A percentile compares a stretch with the other conserved stretches of the same genome.
phyloP scores from a whole-genome alignment of 805 yeast species.

The Saccharomycopsis selenospora region DNA sequence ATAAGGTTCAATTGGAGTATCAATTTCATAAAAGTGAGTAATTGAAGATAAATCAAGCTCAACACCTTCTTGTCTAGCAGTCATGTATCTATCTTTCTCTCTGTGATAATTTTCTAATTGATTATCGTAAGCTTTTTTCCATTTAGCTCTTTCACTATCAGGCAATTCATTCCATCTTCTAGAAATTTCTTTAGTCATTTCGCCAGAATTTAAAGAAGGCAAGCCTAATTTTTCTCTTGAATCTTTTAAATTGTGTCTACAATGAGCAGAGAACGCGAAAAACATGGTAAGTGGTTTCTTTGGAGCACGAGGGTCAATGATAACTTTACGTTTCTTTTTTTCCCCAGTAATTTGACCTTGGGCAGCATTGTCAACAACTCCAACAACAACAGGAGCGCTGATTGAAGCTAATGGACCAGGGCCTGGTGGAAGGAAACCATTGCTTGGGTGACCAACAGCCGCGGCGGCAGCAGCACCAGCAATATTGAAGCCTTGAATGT shows the following conservation, averaged over 20 bases:
- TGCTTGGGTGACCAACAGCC: conserved; percentile 18
- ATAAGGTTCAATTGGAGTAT: conserved; percentile 17
- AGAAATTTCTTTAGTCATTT: conserved; percentile 72
- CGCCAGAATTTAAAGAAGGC: conserved; percentile 63
- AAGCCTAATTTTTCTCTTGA: conserved; percentile 55
- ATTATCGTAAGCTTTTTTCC: conserved; percentile 51
- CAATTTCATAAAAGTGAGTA: conserved; percentile 12
- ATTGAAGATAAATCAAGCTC: conserved; percentile 13
- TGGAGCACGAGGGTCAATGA: conserved; percentile 90
- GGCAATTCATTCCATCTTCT: conserved; percentile 70
- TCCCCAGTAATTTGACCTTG: conserved; percentile 22
- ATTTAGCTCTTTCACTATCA: conserved; percentile 61
- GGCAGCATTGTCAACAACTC: conserved; percentile 23
- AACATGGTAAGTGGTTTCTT: conserved; percentile 88
- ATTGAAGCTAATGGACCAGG: conserved; percentile 15
- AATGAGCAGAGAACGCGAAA: conserved; percentile 68
- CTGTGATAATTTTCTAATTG: conserved; percentile 39
- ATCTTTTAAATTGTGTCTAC: conserved; percentile 62
- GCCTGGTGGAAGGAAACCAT: conserved; percentile 12
- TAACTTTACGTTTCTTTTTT: conserved; percentile 38
- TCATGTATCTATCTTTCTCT: conserved; percentile 40
- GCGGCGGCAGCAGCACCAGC: conserved; percentile 23
- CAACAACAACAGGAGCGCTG: conserved; percentile 21
- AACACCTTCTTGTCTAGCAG: conserved; percentile 25
- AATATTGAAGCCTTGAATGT: conserved; percentile 9